phyloP scores from a whole-genome alignment of 2,329 filamentous ascomycete species.

The Claviceps pusilla region DNA sequence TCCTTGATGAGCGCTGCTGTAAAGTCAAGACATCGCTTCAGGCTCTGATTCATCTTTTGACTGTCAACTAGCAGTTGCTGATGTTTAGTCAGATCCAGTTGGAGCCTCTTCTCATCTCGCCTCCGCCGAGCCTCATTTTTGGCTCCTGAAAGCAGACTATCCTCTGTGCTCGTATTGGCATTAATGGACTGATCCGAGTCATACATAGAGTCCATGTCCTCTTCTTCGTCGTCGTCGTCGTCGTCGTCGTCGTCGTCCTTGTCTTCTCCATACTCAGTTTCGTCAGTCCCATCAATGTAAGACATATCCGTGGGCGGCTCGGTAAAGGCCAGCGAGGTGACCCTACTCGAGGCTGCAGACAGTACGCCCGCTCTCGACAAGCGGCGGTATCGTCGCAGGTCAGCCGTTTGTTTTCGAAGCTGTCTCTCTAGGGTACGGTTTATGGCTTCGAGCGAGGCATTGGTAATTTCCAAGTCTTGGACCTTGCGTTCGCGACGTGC shows the following conservation, averaged over 20 bases:
- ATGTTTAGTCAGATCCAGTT: constrained; percentile 74
- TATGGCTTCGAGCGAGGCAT: constrained; percentile 86
- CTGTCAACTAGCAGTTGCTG: constrained; percentile 77
- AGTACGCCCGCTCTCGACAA: constrained; percentile 68
- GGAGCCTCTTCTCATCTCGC: constrained; percentile 68
- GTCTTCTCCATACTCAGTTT: constrained; percentile 24
- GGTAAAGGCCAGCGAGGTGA: constrained; percentile 28
- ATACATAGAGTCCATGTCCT: constrained; percentile 35
- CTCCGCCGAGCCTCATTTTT: constrained; percentile 34
- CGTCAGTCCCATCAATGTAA: constrained; percentile 31
- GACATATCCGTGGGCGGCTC: constrained; percentile 31
- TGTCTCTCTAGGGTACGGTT: constrained; percentile 86
- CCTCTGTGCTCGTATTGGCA: constrained; percentile 15
- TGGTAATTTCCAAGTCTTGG: constrained; percentile 89
- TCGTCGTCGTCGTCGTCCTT: not conserved
- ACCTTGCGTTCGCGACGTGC: constrained; percentile 88
- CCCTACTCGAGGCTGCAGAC: constrained; percentile 35
- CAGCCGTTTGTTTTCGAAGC: constrained; percentile 76
- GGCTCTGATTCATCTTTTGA: constrained; percentile 87
- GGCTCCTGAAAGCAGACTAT: constrained; percentile 26
- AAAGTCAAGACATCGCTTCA: constrained; percentile 77
- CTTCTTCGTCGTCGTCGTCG: constrained; percentile 11
- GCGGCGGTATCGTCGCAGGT: constrained; percentile 73
- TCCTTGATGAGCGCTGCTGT: constrained; percentile 84
- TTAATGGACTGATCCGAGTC: constrained; percentile 35